Evolutionary conservation across 1,284 basidiomycete genomes (phyloP).

Genomic region (Leucoagaricus sp.): DNA sequence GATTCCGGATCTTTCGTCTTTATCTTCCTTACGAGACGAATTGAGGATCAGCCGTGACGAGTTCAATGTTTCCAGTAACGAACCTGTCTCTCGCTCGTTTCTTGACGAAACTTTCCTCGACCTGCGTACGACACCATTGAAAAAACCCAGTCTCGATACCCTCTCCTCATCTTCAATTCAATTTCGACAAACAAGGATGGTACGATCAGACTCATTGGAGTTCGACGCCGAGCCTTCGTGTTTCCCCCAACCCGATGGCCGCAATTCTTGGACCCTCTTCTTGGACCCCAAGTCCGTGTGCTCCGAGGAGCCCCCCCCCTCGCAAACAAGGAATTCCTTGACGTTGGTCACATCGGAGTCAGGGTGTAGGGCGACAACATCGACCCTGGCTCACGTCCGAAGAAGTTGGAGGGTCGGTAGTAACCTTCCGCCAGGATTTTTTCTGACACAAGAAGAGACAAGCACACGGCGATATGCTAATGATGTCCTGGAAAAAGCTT

Average conservation of each 20-base stretch:
- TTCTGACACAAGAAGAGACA: constrained; percentile 2
- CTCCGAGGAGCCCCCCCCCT: not conserved
- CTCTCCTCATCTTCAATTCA: constrained; percentile 13
- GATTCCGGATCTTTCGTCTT: constrained; percentile 10
- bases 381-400: not conserved
- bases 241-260: constrained; percentile 28
- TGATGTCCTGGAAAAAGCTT: constrained; percentile 7
- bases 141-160: constrained; percentile 1
- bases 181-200: constrained; percentile 1
- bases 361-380: not conserved
- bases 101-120: constrained; percentile 1
- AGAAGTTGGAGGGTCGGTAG: constrained; percentile 1
- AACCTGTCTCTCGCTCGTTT: not conserved
- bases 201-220: not conserved
- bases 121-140: not conserved
- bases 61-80: not conserved
- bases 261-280: constrained; percentile 30
- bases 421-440: not conserved
- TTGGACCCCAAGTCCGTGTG: constrained; percentile 13
- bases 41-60: not conserved
- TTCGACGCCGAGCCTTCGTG: constrained; percentile 14
- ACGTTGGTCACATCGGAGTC: not conserved
- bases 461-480: constrained; percentile 7
- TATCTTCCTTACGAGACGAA: constrained; percentile 5
- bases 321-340: not conserved